Evolutionary conservation across 345 rosid genomes (phyloP).

Genomic region (Eucalyptus dawsonii): DNA sequence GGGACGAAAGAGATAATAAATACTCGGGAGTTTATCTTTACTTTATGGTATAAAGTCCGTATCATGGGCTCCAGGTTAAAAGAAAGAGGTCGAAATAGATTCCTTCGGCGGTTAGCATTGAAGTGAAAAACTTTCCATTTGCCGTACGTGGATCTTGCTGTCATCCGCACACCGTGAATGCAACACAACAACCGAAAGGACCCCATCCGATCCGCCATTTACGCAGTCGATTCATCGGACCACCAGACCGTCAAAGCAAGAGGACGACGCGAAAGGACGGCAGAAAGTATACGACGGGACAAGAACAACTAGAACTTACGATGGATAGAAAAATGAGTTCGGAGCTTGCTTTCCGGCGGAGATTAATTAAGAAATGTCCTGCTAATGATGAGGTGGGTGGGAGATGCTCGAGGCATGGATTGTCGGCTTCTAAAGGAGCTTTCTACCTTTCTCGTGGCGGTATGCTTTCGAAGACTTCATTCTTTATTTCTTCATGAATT

Average conservation of each 20-base stretch:
- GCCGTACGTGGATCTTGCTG: not conserved
- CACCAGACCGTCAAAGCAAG: not conserved
- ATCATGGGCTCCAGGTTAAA: not conserved
- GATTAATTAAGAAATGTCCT: not conserved
- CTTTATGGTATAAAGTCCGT: not conserved
- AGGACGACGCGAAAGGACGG: not conserved
- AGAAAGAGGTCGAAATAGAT: not conserved
- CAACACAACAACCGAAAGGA: not conserved
- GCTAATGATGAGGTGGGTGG: not conserved
- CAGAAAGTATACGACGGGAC: not conserved
- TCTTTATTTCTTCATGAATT: not conserved
- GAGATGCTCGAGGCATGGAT: not conserved
- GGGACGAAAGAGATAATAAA: not conserved
- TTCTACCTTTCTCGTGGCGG: not conserved
- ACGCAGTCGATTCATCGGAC: not conserved
- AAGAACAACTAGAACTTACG: not conserved
- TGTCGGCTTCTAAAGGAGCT: not conserved
- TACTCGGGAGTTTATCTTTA: not conserved
- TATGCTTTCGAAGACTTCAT: not conserved
- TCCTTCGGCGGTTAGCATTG: not conserved
- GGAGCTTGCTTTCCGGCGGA: not conserved
- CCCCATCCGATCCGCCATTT: not conserved
- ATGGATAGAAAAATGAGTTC: not conserved
- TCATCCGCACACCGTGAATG: not conserved
- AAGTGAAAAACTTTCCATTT: not conserved